Percentiles rank a stretch among this genome's conserved stretches.
phyloP scores from a whole-genome alignment of 805 yeast genomes.

The Candida peoriensis region DNA sequence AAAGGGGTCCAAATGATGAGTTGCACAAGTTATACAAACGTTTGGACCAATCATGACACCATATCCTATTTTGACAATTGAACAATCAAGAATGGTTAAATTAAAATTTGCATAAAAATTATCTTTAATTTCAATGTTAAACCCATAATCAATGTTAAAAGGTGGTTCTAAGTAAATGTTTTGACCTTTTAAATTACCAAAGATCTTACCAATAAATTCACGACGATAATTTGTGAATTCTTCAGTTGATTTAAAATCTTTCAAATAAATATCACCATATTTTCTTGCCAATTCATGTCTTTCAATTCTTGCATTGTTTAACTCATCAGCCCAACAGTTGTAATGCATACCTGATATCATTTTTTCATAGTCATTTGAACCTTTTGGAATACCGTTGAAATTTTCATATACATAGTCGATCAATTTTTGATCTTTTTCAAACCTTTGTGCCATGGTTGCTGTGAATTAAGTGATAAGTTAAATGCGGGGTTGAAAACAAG shows the following conservation, averaged over 20 bases:
- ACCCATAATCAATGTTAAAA: conserved; percentile 61
- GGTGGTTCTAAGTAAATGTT: conserved; percentile 39
- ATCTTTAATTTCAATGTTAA: conserved; percentile 53
- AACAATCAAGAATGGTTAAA: conserved; percentile 48
- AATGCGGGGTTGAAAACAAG: too few species aligned
- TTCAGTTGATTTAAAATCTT: conserved; percentile 23
- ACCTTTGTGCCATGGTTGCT: conserved; percentile 23
- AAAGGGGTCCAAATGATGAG: conserved; percentile 54
- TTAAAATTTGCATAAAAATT: conserved; percentile 58
- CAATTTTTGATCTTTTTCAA: conserved; percentile 20
- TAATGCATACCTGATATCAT: conserved; percentile 10
- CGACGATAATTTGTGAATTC: conserved; percentile 32
- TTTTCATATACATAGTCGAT: conserved; percentile 19
- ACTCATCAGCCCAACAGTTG: conserved; percentile 14
- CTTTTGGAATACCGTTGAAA: conserved; percentile 18
- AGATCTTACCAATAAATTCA: conserved; percentile 32
- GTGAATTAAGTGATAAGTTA: too few species aligned
- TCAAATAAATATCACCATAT: conserved; percentile 23
- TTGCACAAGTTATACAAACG: conserved; percentile 53
- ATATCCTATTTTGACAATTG: conserved; percentile 57
- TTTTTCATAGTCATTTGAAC: conserved; percentile 12
- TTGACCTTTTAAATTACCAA: conserved; percentile 42
- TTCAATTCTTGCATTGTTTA: conserved; percentile 22
- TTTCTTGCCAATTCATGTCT: conserved; percentile 25
- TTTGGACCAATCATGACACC: conserved; percentile 60